phyloP scores from a whole-genome alignment of 2,329 filamentous ascomycete species.

The Venturia carpophila region DNA sequence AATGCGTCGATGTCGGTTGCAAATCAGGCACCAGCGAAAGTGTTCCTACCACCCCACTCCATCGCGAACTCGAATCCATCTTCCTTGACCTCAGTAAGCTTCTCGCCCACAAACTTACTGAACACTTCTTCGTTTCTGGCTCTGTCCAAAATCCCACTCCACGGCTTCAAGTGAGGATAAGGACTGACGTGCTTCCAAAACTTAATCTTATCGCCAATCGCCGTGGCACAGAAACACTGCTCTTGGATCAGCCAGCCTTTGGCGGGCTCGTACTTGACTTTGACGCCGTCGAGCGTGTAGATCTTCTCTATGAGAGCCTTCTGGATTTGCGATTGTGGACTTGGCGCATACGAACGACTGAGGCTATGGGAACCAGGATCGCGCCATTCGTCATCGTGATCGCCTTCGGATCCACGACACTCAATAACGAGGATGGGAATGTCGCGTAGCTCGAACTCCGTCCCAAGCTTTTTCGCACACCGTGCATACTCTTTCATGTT shows the following conservation, averaged over 20 bases:
- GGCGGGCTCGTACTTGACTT: neutral
- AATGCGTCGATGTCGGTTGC: neutral
- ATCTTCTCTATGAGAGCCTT: neutral
- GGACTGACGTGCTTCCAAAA: slow-evolving; percentile 10
- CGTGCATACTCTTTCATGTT: neutral
- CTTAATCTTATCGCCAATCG: slow-evolving; percentile 9
- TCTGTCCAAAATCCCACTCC: neutral
- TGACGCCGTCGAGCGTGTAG: neutral
- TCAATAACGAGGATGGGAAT: slow-evolving; percentile 3
- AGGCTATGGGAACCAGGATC: neutral
- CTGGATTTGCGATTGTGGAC: slow-evolving; percentile 4
- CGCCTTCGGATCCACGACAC: neutral
- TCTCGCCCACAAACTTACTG: neutral
- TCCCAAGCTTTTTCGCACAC: neutral
- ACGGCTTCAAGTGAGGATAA: neutral
- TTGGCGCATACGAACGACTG: neutral
- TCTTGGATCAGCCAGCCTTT: slow-evolving; percentile 5
- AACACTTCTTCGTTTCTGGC: neutral
- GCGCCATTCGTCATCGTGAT: neutral
- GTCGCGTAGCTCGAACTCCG: neutral
- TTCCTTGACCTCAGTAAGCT: neutral
- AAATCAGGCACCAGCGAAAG: neutral
- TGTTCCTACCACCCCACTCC: neutral
- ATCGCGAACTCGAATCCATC: slow-evolving; percentile 5
- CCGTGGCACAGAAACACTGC: slow-evolving; percentile 7